A percentile compares a stretch with the other conserved stretches of the same genome.
Conservation (phyloP, 1,139 yeast species). For the Blastobotrys proliferans region DNA sequence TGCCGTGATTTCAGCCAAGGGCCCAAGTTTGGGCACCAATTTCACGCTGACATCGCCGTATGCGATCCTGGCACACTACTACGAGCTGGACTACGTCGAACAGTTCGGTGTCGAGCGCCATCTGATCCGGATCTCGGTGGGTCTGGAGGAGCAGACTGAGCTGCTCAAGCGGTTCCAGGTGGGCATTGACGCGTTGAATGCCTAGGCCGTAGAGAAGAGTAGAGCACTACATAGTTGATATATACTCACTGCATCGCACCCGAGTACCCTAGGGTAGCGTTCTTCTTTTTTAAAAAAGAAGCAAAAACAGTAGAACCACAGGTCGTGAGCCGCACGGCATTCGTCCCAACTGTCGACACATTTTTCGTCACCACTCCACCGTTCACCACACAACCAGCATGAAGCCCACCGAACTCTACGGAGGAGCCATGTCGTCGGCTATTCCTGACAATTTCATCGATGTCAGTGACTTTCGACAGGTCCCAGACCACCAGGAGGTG, state of each 20-base stretch:
- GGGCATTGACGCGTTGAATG: constrained; percentile 29
- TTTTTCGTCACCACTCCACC: too few species aligned
- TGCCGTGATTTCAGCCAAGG: constrained; percentile 71
- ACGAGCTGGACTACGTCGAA: constrained; percentile 75
- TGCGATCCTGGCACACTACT: constrained; percentile 82
- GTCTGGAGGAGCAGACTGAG: constrained; percentile 46
- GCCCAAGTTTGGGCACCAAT: constrained; percentile 92
- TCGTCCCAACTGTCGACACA: too few species aligned
- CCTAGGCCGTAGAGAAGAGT: not conserved
- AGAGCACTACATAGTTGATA: too few species aligned
- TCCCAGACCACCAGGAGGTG: constrained; percentile 90
- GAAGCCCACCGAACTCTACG: too few species aligned
- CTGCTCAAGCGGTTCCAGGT: constrained; percentile 39
- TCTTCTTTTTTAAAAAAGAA: too few species aligned
- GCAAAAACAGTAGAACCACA: too few species aligned
- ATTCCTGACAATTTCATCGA: constrained; percentile 60
- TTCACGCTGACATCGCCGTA: constrained; percentile 92
- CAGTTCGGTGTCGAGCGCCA: constrained; percentile 82
- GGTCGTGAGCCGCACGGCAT: not conserved
- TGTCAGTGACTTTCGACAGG: constrained; percentile 67
- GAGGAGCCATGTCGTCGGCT: constrained; percentile 66
- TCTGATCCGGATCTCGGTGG: constrained; percentile 80
- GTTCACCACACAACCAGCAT: too few species aligned
- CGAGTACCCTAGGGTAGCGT: too few species aligned
- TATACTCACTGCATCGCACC: too few species aligned